Evolutionary conservation across 768 basidiomycete species (phyloP).

Genomic region (Termitomyces sp.): DNA sequence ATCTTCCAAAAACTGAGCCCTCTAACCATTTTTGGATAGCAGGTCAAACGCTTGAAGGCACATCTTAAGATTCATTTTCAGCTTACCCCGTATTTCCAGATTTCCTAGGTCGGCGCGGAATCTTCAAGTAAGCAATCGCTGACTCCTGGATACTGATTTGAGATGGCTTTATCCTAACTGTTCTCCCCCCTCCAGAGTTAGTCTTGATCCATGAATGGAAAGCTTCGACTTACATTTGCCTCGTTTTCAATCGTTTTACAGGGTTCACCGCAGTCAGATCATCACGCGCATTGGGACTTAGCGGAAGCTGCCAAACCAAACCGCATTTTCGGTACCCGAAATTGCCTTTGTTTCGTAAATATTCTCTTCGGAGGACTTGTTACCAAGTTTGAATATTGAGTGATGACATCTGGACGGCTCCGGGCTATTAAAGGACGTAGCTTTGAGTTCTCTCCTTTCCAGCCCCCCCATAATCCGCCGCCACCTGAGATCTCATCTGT

Average conservation of each 20-base stretch:
- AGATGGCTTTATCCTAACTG: conserved; percentile 10
- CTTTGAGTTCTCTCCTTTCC: conserved; percentile 16
- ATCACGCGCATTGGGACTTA: conserved; percentile 26
- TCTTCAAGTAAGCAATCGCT: conserved; percentile 30
- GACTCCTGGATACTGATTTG: conserved; percentile 17
- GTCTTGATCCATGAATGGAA: conserved; percentile 17
- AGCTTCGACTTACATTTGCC: conserved; percentile 11
- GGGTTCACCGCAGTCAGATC: conserved; percentile 31
- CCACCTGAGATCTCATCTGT: conserved; percentile 19
- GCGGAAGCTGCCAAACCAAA: conserved; percentile 30
- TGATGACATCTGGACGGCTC: conserved; percentile 35
- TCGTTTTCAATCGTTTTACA: conserved; percentile 21
- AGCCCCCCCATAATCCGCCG: conserved; percentile 22
- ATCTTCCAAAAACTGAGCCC: conserved; percentile 7
- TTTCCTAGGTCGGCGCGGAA: conserved; percentile 27
- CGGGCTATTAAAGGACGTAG: conserved; percentile 41
- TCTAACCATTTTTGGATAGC: conserved; percentile 38
- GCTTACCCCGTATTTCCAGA: conserved; percentile 28
- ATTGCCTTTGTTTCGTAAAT: conserved; percentile 33
- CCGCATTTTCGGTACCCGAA: conserved; percentile 36
- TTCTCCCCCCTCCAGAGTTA: conserved; percentile 16
- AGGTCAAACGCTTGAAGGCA: conserved; percentile 32
- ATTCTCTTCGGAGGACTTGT: conserved; percentile 30
- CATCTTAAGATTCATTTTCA: conserved; percentile 32
- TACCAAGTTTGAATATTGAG: conserved; percentile 31